phyloP scores from a whole-genome alignment of 2,329 filamentous ascomycete genomes.

The Paraconiothyrium brasiliense region DNA sequence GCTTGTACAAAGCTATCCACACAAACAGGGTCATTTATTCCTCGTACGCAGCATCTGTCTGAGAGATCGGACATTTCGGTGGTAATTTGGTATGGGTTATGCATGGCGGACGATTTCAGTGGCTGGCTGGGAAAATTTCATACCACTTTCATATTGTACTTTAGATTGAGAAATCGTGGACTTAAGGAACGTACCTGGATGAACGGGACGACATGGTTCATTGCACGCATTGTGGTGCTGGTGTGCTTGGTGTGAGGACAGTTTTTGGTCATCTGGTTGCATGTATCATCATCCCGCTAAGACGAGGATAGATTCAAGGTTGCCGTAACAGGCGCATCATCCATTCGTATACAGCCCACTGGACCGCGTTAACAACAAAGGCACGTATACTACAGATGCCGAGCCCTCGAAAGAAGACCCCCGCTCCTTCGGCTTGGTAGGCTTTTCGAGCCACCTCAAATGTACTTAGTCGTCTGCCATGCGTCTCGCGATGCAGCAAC shows the following conservation, averaged over 20 bases:
- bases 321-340: constrained; percentile 67
- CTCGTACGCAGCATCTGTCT: constrained; percentile 27
- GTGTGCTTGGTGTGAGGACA: constrained; percentile 4
- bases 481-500: constrained; percentile 29
- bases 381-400: constrained; percentile 84
- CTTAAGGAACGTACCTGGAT: constrained; percentile 11
- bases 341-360: constrained; percentile 92
- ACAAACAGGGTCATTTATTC: constrained; percentile 25
- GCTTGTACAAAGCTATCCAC: constrained; percentile 24
- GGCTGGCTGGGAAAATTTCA: constrained; percentile 32
- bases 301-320: constrained; percentile 13
- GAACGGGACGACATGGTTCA: constrained; percentile 7
- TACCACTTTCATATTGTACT: constrained; percentile 44
- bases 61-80: constrained; percentile 28
- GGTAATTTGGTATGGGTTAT: constrained; percentile 24
- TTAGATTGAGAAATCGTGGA: constrained; percentile 39
- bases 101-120: constrained; percentile 23
- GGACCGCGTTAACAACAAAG: constrained; percentile 92
- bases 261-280: constrained; percentile 1
- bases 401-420: constrained; percentile 83
- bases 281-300: background rate
- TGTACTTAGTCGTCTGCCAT: constrained; percentile 59
- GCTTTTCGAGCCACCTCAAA: constrained; percentile 71
- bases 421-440: constrained; percentile 75
- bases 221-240: constrained; percentile 8